Evolutionary conservation across 2,329 filamentous ascomycete genomes (phyloP), one percentile per base, ranked within the genome.

Genomic region (Trichoderma koningii): DNA sequence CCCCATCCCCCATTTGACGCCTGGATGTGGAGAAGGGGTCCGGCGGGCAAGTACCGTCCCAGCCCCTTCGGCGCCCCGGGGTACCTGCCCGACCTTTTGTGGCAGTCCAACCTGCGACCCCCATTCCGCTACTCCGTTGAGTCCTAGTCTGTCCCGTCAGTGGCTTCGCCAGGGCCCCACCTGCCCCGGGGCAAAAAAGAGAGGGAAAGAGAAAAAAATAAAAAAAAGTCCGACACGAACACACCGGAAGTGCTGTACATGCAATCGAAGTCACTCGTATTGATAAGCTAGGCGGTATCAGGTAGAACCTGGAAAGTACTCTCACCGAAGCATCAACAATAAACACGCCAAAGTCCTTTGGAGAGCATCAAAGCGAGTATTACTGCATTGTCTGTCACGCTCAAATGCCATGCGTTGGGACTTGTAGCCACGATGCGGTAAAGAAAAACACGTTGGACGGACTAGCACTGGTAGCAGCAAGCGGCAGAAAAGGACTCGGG

Each of bases 71-170:
- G 19, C 23, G 34, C 23, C 34, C 34, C 45, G 45, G 45, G 53
- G 26, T 64, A 64, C 62, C 21, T 51, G 48, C 26, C 7, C 28
- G 34, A 14, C 34, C 34, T 38, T 14, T 38, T 38, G 34, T 51
- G 48, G 48, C 48, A 28, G 48, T 15, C 51, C 42, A 45, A 21
- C 34, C 62, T 50, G 62, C 53, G 62, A 61, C 56, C 55, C 55
- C 63, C 55, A 61, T 61, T 61, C 55, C 56, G 55, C 56, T 65
- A 65, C 30, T 34, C 30, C 30, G 30, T 34, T 12, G 56, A 42
- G 48, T 61, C 41, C 21, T 65, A 65, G 63, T 65, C 21, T 66
- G 64, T 63, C 64, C 64, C 64, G 64, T 66, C 64, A 66, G 64
- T 66, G 64, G 64, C 64, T 51, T 44, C 57, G 44, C 15, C 45